These are phyloP conservation scores for baker's yeast (Saccharomyces cerevisiae) DNA, from an alignment of 805 yeast genomes.

Conservation along the genomic window DNA sequence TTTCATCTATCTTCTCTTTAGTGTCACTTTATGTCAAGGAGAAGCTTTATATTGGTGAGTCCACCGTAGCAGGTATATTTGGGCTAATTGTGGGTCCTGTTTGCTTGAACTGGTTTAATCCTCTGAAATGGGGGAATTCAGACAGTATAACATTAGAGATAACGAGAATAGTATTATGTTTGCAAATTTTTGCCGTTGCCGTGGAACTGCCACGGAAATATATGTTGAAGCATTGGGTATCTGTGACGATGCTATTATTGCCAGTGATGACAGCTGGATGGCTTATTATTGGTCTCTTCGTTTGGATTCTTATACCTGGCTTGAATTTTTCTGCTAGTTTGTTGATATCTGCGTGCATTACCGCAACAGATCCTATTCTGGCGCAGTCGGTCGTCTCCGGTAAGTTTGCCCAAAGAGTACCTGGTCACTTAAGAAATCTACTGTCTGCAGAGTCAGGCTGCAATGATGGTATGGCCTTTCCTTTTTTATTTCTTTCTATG, in stretches of 20 bases:
- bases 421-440: conserved; percentile 82
- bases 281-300: conserved; percentile 71
- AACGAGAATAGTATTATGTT: conserved; percentile 71
- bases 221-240: conserved; percentile 75
- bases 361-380: conserved; percentile 91
- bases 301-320: conserved; percentile 70
- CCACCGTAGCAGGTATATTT: conserved; percentile 76
- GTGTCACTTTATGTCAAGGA: conserved; percentile 79
- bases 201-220: conserved; percentile 88
- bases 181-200: conserved; percentile 90
- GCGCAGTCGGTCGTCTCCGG: conserved; percentile 94
- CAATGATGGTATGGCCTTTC: conserved; percentile 95
- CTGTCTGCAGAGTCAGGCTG: conserved; percentile 81
- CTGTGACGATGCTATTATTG: conserved; percentile 62
- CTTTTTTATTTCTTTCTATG: conserved; percentile 68
- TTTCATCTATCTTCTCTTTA: conserved; percentile 70
- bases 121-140: conserved; percentile 76
- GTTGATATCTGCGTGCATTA: conserved; percentile 75
- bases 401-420: conserved; percentile 81
- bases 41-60: conserved; percentile 80
- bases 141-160: conserved; percentile 78
- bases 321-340: conserved; percentile 64
- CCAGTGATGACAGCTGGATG: conserved; percentile 91
- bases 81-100: conserved; percentile 89
- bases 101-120: conserved; percentile 74